phyloP scores from a whole-genome alignment of 345 rosid species.

The Brassica carinata region DNA sequence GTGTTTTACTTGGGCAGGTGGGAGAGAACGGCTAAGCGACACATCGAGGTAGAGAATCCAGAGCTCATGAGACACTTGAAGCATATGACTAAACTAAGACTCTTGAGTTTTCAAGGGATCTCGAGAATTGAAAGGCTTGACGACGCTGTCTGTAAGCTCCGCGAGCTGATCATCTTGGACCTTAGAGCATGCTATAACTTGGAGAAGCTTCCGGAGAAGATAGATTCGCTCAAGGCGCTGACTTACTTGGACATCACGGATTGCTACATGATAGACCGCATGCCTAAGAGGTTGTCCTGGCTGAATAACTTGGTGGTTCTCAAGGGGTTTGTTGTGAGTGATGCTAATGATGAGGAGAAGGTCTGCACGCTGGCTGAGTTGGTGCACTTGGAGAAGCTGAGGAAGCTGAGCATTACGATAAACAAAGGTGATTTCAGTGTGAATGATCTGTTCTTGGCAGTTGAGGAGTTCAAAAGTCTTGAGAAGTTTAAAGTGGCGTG shows the following conservation, averaged over 20 bases:
- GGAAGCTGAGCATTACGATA: constrained; percentile 48
- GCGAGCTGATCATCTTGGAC: constrained; percentile 50
- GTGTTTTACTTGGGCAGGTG: constrained; percentile 56
- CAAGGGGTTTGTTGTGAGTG: constrained; percentile 62
- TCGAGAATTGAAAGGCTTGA: constrained; percentile 49
- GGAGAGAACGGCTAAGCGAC: constrained; percentile 44
- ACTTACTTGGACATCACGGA: constrained; percentile 55
- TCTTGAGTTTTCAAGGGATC: constrained; percentile 62
- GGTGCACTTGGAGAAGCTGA: constrained; percentile 25
- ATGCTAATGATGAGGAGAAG: constrained; percentile 23
- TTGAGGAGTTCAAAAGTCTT: constrained; percentile 6
- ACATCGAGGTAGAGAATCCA: constrained; percentile 46
- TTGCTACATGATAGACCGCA: constrained; percentile 53
- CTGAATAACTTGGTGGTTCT: constrained; percentile 55
- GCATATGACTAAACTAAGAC: constrained; percentile 38
- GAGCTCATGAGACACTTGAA: constrained; percentile 39
- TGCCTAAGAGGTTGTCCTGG: constrained; percentile 49
- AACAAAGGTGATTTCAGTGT: neutral
- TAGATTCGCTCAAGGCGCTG: constrained; percentile 49
- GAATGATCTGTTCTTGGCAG: neutral
- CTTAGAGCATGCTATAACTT: constrained; percentile 60
- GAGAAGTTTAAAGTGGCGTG: constrained; percentile 43
- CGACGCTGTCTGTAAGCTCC: constrained; percentile 35
- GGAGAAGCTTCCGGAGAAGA: constrained; percentile 49
- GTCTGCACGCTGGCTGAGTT: constrained; percentile 29